These are phyloP conservation scores for Pseudotsuga menziesii DNA, from an alignment of 75 land plant genomes.

Conservation along the genomic window DNA sequence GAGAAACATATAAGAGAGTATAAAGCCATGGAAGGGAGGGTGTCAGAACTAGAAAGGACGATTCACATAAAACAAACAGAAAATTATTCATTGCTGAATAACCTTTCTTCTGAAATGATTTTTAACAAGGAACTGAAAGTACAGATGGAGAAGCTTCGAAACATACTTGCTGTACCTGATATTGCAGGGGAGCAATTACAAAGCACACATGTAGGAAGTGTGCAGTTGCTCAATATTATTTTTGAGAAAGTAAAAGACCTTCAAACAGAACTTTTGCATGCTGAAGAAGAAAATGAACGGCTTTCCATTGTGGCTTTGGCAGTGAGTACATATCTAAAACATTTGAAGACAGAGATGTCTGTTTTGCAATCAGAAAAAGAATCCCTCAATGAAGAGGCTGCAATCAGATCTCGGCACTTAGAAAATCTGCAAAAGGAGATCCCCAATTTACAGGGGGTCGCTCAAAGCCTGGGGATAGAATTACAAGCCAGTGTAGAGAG, in stretches of 20 bases:
- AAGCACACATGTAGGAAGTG: background rate
- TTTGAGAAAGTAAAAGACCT: background rate
- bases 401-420: background rate
- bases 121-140: constrained; percentile 4
- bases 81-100: background rate
- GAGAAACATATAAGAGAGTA: background rate
- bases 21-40: background rate
- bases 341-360: constrained; percentile 5
- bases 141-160: constrained; percentile 7
- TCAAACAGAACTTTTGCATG: background rate
- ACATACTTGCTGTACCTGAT: background rate
- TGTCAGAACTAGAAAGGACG: background rate
- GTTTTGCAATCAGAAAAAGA: background rate
- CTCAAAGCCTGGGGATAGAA: background rate
- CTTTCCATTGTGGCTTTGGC: background rate
- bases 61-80: background rate
- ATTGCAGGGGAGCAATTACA: background rate
- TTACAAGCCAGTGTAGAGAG: constrained; percentile 4
- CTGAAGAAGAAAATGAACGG: constrained; percentile 5
- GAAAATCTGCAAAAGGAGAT: constrained; percentile 4
- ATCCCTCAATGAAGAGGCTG: constrained; percentile 3
- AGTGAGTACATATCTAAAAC: constrained; percentile 6
- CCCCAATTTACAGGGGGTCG: background rate
- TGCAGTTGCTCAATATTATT: background rate
- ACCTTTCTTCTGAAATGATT: background rate